Conservation (phyloP, 2,329 filamentous ascomycete species). For the Alternaria triticina region DNA sequence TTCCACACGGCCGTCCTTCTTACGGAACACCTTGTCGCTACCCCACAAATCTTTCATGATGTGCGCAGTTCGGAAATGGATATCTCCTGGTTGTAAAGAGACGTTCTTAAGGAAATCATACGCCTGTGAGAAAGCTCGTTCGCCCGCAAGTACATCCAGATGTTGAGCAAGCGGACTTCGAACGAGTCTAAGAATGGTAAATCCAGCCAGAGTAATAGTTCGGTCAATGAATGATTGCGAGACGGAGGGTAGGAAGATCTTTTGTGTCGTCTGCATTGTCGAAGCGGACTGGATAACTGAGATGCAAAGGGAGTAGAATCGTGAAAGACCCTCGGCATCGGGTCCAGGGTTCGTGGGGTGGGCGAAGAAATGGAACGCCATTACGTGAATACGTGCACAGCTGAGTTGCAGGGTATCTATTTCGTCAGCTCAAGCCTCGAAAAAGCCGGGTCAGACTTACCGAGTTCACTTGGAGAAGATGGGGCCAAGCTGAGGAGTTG, state of each 20-base stretch:
- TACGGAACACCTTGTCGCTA: conserved; percentile 41
- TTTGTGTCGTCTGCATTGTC: conserved; percentile 25
- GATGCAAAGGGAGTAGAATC: conserved; percentile 44
- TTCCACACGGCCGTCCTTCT: conserved; percentile 41
- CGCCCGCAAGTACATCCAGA: conserved; percentile 42
- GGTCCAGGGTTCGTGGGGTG: conserved; percentile 33
- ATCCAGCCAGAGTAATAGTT: conserved; percentile 42
- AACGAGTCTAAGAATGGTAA: conserved; percentile 41
- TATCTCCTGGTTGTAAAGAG: conserved; percentile 43
- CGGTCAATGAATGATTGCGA: conserved; percentile 45
- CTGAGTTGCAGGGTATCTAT: conserved; percentile 43
- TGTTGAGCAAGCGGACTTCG: conserved; percentile 40
- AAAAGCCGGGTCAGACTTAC: conserved; percentile 20
- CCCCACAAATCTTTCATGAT: conserved; percentile 47
- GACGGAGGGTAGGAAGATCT: conserved; percentile 33
- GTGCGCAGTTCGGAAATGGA: conserved; percentile 34
- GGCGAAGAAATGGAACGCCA: conserved; percentile 47
- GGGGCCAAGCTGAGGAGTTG: conserved; percentile 39
- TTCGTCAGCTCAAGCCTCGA: conserved; percentile 14
- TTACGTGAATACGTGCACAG: conserved; percentile 44
- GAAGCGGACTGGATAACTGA: conserved; percentile 37
- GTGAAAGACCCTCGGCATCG: conserved; percentile 36
- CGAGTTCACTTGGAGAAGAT: conserved; percentile 40
- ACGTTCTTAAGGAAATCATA: conserved; percentile 42
- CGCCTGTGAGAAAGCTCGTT: conserved; percentile 41